Conservation (phyloP, 106 monocot species). For the Ottelia alismoides region DNA sequence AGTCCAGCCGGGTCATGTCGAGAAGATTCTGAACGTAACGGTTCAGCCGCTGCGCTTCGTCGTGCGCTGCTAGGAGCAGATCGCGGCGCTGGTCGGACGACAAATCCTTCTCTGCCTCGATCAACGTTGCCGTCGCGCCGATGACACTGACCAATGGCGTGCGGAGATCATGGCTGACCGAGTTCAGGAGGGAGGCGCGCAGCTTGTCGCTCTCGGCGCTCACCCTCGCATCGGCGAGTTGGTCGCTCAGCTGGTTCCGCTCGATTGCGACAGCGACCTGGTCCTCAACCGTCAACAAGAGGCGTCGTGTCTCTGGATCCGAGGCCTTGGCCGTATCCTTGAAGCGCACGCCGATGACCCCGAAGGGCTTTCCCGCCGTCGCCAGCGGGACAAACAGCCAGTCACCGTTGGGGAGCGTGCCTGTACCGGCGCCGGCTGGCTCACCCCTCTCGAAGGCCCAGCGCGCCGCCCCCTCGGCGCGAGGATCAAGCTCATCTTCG, state of each 20-base stretch:
- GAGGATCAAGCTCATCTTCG: no score
- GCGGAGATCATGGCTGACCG: background rate
- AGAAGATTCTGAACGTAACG: background rate
- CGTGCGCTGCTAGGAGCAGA: no score
- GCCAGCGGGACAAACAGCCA: no score
- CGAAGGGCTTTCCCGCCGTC: no score
- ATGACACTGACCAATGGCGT: background rate
- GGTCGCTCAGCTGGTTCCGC: background rate
- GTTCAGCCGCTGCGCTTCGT: background rate
- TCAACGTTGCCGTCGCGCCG: no score
- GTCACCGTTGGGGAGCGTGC: no score
- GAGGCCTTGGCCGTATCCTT: no score
- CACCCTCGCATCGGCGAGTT: background rate
- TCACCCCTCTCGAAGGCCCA: no score
- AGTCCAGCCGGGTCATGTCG: background rate
- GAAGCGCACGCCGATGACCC: no score
- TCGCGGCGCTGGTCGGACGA: background rate
- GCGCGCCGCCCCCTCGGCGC: no score
- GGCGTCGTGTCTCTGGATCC: no score
- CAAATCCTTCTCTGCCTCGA: background rate
- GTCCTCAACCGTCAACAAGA: background rate
- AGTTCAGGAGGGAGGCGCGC: background rate
- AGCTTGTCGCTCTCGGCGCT: background rate
- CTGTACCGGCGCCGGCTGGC: no score
- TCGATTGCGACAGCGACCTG: background rate